Base-by-base conservation (phyloP, 331 rosid genomes). In the Malus hybrid region DNA sequence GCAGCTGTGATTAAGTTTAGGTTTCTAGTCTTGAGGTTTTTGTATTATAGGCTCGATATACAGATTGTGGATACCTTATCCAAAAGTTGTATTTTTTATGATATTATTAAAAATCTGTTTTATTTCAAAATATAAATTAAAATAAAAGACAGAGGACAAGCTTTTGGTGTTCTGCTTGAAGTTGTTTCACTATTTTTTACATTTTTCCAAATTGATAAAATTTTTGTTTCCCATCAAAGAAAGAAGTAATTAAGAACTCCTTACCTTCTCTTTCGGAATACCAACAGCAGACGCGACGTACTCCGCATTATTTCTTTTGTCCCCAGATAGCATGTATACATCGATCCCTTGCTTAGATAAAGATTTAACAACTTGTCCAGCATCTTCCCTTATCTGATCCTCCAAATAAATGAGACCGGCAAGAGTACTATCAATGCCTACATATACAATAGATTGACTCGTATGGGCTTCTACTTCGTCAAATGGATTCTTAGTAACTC, bases 361-460 rank as follows among this genome's bases (percentile, higher is more conserved):
- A 15, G 91, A 73, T 66, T 81, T 87, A 68, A 94, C 84, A 69
- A 92, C 93, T 20, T 81, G 72, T 64, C 86, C 73, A 50, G 99
- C 96, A 78, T 94, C 99, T 77, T 87, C 94, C 85, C 99, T 85
- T 83, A 94, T 86, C 87, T 88, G 93, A 77, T 94, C 97, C 88
- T 94, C 92, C 69, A 90, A 87, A 87, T 87, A 94, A 78, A 94
- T 82, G 65, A 87, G 77, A 68, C 97, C 97, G 69, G 89, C 96
- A 68, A 94, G 77, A 72, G 82, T 73, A 70, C 89, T 87, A 79
- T 90, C 82, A 70, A 92, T 86, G 82, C 95, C 97, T 79, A 94
- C 96, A 80, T 87, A 92, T 65, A 92, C 97, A 68, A 84, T 75
- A 7, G 99, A 94, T 75, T 94, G 95, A 67, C 87, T 89, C 78